Evolutionary conservation across 108 stramenopile genomes (phyloP).

Genomic region (Nitzschia sp.): DNA sequence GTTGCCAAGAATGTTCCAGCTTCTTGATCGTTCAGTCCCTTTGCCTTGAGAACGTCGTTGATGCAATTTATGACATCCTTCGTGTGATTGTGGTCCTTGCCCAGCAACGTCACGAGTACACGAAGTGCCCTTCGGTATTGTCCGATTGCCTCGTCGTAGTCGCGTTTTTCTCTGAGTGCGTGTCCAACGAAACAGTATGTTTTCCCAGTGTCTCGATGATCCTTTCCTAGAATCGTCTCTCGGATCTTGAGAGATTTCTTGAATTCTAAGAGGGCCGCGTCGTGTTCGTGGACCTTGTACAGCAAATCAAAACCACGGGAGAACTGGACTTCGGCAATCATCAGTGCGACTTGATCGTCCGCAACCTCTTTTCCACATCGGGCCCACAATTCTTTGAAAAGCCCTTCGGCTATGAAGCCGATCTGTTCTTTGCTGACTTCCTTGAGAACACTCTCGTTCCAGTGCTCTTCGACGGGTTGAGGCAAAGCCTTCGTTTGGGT

Average conservation of each 20-base stretch:
- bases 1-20: conserved; percentile 22
- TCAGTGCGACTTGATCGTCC: conserved; percentile 33
- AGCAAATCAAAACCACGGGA: conserved; percentile 38
- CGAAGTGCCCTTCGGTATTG: conserved; percentile 39
- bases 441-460: conserved; percentile 35
- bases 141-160: conserved; percentile 36
- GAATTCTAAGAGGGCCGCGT: conserved; percentile 37
- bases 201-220: conserved; percentile 46
- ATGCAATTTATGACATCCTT: conserved; percentile 45
- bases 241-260: conserved; percentile 37
- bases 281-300: conserved; percentile 39
- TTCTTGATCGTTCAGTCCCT: conserved; percentile 30
- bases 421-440: conserved; percentile 43
- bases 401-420: conserved; percentile 39
- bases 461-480: conserved; percentile 29
- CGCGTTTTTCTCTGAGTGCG: conserved; percentile 31
- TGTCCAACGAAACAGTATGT: conserved; percentile 48
- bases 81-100: conserved; percentile 43
- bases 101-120: conserved; percentile 34
- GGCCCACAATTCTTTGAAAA: conserved; percentile 45
- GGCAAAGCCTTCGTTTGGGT: neutral
- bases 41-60: conserved; percentile 40
- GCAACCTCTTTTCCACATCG: conserved; percentile 43
- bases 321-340: conserved; percentile 44
- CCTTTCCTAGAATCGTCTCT: conserved; percentile 36